These are phyloP conservation scores for Xylariaceae sp. DNA, from an alignment of 2,329 filamentous ascomycete genomes.

Conservation along the genomic window DNA sequence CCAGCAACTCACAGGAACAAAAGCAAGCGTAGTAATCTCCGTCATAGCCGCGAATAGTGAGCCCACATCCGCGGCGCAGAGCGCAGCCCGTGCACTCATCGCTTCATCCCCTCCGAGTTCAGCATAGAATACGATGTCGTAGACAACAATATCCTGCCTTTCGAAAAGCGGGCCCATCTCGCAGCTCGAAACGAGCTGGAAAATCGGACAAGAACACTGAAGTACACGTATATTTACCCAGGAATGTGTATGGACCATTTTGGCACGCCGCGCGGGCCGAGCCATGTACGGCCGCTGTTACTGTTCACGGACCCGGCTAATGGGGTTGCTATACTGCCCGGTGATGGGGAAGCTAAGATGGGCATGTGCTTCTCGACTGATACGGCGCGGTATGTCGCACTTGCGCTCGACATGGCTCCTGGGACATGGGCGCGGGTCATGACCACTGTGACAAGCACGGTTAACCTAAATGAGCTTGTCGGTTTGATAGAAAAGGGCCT, in stretches of 20 bases:
- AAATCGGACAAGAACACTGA: slow-evolving; percentile 28
- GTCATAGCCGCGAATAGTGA: slow-evolving; percentile 31
- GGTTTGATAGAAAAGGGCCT: slow-evolving; percentile 18
- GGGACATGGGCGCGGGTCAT: slow-evolving; percentile 30
- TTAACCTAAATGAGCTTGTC: slow-evolving; percentile 30
- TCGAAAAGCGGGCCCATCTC: slow-evolving; percentile 32
- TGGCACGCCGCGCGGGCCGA: slow-evolving; percentile 26
- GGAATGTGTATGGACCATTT: slow-evolving; percentile 38
- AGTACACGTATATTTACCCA: slow-evolving; percentile 33
- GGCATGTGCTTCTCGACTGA: slow-evolving; percentile 32
- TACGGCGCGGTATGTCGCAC: slow-evolving; percentile 28
- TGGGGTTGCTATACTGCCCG: slow-evolving; percentile 27
- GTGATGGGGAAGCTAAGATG: slow-evolving; percentile 30
- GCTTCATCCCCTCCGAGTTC: slow-evolving; percentile 37
- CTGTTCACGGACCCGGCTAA: slow-evolving; percentile 29
- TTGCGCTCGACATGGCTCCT: slow-evolving; percentile 29
- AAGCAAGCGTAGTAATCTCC: slow-evolving; percentile 32
- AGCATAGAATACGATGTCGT: slow-evolving; percentile 35
- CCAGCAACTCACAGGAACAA: slow-evolving; percentile 17
- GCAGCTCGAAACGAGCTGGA: slow-evolving; percentile 27
- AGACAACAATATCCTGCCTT: slow-evolving; percentile 32
- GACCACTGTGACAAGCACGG: slow-evolving; percentile 25
- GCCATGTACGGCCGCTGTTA: slow-evolving; percentile 26
- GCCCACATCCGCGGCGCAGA: slow-evolving; percentile 31
- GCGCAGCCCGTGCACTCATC: slow-evolving; percentile 24